Percentiles rank a stretch among this genome's conserved stretches.
Evolutionary conservation across 2,329 filamentous ascomycete genomes (phyloP).

Genomic region (Phialophora expanda): DNA sequence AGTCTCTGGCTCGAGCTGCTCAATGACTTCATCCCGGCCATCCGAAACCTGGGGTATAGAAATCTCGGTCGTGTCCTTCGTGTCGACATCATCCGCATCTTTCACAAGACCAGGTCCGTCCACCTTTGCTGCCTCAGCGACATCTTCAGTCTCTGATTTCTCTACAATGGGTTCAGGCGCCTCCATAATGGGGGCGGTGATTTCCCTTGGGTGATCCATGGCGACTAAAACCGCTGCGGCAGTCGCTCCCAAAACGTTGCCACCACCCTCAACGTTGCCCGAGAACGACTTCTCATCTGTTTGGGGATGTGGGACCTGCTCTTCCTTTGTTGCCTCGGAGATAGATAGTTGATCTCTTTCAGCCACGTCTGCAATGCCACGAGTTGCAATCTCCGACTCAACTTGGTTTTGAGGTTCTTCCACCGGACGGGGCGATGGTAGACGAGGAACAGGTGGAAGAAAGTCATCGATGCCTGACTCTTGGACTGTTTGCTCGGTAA

Average conservation of each 20-base stretch:
- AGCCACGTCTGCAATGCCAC: neutral
- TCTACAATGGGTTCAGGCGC: neutral
- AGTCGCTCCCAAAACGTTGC: neutral
- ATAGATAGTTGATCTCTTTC: neutral
- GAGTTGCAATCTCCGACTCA: neutral
- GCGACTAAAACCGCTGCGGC: neutral
- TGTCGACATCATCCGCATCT: too few species aligned
- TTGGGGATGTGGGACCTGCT: neutral
- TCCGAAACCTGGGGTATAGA: neutral
- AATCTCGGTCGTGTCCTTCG: neutral
- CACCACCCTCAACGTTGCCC: neutral
- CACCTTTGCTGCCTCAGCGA: too few species aligned
- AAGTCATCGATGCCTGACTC: neutral
- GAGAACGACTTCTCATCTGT: neutral
- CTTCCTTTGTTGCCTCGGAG: neutral
- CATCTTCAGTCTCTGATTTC: neutral
- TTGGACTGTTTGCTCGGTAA: conserved; percentile 7
- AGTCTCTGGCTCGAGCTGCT: neutral
- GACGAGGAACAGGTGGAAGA: neutral
- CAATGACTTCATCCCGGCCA: neutral
- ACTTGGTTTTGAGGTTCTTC: neutral
- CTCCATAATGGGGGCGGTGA: neutral
- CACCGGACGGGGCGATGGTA: neutral
- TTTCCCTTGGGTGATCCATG: neutral
- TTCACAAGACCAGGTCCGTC: neutral